Evolutionary conservation across 495 filamentous ascomycete species (phyloP).

Genomic region (Chaetomidium leptoderma): DNA sequence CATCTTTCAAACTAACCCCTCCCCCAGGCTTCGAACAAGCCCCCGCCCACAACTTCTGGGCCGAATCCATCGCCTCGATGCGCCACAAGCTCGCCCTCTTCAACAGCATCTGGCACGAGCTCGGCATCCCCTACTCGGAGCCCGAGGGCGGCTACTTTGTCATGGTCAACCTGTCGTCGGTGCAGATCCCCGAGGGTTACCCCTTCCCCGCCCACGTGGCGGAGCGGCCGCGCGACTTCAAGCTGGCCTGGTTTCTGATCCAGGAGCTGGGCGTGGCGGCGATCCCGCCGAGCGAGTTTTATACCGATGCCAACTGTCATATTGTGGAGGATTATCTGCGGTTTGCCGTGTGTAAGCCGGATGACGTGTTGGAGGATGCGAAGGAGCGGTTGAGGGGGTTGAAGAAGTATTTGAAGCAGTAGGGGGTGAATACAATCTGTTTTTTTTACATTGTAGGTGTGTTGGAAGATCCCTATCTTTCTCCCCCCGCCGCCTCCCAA

Average conservation of each 20-base stretch:
- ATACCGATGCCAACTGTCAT: constrained; percentile 73
- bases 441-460: too few relatives aligned
- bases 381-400: constrained; percentile 83
- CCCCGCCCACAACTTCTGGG: constrained; percentile 82
- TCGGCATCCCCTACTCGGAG: constrained; percentile 84
- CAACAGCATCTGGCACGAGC: constrained; percentile 82
- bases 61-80: constrained; percentile 79
- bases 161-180: constrained; percentile 81
- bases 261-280: constrained; percentile 93
- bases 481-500: too few relatives aligned
- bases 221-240: constrained; percentile 82
- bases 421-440: too few relatives aligned
- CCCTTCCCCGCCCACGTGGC: constrained; percentile 85
- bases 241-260: constrained; percentile 92
- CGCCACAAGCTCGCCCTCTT: constrained; percentile 80
- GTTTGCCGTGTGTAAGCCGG: constrained; percentile 96
- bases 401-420: constrained; percentile 65
- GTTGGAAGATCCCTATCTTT: too few relatives aligned
- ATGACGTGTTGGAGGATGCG: constrained; percentile 80
- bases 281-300: constrained; percentile 96
- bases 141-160: constrained; percentile 98
- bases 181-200: constrained; percentile 75
- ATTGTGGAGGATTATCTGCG: constrained; percentile 89
- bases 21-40: constrained; percentile 75
- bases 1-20: background rate